Conservation (phyloP, 352 stramenopile genomes). For the Globisporangium yorkense region DNA sequence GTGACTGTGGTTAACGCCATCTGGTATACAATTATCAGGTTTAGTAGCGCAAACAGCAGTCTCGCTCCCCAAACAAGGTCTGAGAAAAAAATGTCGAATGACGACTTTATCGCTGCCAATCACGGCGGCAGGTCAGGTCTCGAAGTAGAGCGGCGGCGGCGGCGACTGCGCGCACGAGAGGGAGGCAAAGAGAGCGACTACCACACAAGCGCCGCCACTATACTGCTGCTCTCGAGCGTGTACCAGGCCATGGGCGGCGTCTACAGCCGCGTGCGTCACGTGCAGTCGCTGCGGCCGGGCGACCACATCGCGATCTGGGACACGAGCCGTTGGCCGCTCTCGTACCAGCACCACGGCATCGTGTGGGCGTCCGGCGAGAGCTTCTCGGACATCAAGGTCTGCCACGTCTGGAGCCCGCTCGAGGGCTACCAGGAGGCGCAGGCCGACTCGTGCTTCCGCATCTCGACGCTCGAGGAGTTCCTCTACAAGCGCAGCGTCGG, state of each 20-base stretch:
- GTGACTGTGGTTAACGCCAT: too few species aligned
- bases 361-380: constrained; percentile 72
- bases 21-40: too few species aligned
- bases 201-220: not conserved
- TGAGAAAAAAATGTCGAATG: too few species aligned
- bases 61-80: too few species aligned
- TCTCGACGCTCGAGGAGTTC: constrained; percentile 84
- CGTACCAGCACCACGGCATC: constrained; percentile 85
- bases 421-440: constrained; percentile 68
- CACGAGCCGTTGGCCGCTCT: constrained; percentile 77
- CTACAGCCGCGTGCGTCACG: constrained; percentile 72
- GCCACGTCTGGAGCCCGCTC: constrained; percentile 83
- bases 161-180: too few species aligned
- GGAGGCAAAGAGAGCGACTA: too few species aligned
- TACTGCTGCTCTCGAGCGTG: constrained; percentile 11
- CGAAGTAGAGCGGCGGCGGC: too few species aligned
- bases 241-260: constrained; percentile 51
- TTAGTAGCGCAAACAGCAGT: too few species aligned
- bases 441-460: constrained; percentile 81
- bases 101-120: too few species aligned
- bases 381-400: constrained; percentile 60
- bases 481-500: constrained; percentile 50
- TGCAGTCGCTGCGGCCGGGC: constrained; percentile 66
- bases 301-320: constrained; percentile 87
- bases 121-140: too few species aligned